Evolutionary conservation across 2,329 filamentous ascomycete genomes (phyloP).

Genomic region (Penicillium brasilianum): DNA sequence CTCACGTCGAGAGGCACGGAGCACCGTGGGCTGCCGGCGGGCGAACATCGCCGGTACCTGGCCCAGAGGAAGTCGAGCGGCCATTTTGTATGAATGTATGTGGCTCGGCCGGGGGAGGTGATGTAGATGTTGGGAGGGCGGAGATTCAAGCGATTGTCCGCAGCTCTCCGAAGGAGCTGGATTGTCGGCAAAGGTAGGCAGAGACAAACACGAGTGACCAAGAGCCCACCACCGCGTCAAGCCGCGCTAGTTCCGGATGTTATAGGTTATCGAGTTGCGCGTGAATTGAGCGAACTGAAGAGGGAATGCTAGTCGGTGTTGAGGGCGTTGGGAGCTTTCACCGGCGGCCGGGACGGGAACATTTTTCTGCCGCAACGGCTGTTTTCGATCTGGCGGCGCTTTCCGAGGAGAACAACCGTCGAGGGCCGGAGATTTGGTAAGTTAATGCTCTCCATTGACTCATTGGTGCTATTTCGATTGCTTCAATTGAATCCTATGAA

Average conservation of each 20-base stretch:
- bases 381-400: constrained; percentile 28
- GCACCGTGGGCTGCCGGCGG: constrained; percentile 41
- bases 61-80: constrained; percentile 39
- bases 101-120: constrained; percentile 16
- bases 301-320: constrained; percentile 34
- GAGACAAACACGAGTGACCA: constrained; percentile 30
- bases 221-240: constrained; percentile 35
- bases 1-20: constrained; percentile 42
- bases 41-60: constrained; percentile 42
- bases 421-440: constrained; percentile 23
- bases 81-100: constrained; percentile 35
- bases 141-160: constrained; percentile 25
- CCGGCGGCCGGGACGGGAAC: constrained; percentile 47
- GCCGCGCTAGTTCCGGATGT: constrained; percentile 23
- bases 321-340: constrained; percentile 47
- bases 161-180: constrained; percentile 28
- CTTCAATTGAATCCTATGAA: neutral
- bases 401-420: constrained; percentile 33
- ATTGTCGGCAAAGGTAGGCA: constrained; percentile 30
- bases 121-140: constrained; percentile 16
- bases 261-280: constrained; percentile 13
- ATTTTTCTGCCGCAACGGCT: constrained; percentile 45
- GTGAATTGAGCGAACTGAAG: constrained; percentile 20
- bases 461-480: neutral
- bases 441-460: constrained; percentile 11